Evolutionary conservation across 2,329 filamentous ascomycete genomes (phyloP).

Genomic region (Phialocephala subalpina): DNA sequence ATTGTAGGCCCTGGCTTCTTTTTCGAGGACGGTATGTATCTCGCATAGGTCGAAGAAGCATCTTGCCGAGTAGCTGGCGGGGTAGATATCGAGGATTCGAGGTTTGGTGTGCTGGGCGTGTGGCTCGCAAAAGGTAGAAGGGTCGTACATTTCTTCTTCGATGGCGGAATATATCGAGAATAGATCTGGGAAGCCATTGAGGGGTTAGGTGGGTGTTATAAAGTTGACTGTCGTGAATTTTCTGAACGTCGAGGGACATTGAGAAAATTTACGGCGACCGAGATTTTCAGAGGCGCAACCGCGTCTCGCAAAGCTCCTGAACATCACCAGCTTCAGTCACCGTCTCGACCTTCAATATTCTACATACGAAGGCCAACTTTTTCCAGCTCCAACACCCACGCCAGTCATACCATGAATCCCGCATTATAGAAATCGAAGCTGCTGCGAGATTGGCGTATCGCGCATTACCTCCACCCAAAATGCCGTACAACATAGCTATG

Average conservation of each 20-base stretch:
- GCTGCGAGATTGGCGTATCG: background rate
- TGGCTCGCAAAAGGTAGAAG: background rate
- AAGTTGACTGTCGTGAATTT: background rate
- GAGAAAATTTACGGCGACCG: constrained; percentile 20
- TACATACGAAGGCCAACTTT: too few species aligned
- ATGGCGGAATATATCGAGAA: constrained; percentile 42
- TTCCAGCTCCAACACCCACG: too few species aligned
- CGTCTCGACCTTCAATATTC: too few species aligned
- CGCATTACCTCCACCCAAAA: constrained; percentile 26
- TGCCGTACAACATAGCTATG: constrained; percentile 79
- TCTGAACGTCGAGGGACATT: background rate
- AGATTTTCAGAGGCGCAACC: constrained; percentile 3
- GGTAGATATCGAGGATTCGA: constrained; percentile 17
- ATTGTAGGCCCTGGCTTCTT: constrained; percentile 14
- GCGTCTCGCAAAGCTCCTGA: background rate
- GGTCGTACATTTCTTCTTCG: constrained; percentile 33
- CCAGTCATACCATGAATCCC: background rate
- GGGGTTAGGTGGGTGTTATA: background rate
- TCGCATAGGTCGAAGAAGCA: constrained; percentile 42
- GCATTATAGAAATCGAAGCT: background rate
- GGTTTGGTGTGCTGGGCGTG: constrained; percentile 8
- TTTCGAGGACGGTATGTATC: constrained; percentile 42
- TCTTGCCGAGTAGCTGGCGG: constrained; percentile 34
- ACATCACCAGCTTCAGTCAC: background rate
- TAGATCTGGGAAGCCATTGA: constrained; percentile 41